These are phyloP conservation scores for Gentiana macrophylla DNA, from an alignment of 257 asterid species.

Conservation along the genomic window DNA sequence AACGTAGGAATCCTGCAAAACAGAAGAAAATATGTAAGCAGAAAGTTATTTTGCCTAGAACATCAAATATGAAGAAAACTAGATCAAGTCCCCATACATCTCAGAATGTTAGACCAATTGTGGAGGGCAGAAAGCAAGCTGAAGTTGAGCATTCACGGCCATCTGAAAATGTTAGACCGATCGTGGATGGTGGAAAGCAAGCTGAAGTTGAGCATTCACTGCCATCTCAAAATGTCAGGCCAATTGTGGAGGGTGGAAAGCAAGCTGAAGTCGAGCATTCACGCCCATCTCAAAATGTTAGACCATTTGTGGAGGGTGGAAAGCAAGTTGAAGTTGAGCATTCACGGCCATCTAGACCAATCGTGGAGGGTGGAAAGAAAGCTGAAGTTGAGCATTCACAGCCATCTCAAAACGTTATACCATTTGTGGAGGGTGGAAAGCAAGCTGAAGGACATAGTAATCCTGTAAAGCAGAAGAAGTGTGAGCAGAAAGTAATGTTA, in stretches of 20 bases:
- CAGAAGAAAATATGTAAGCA: conserved; percentile 16
- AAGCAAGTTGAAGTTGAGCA: too few species aligned
- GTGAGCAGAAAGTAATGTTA: conserved; percentile 7
- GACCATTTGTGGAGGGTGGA: conserved; percentile 5
- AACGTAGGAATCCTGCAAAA: conserved; percentile 15
- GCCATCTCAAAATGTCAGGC: too few species aligned
- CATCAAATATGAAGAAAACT: conserved; percentile 9
- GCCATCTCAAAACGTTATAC: too few species aligned
- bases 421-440: not conserved
- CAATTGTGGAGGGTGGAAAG: not conserved
- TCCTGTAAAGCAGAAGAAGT: conserved; percentile 14
- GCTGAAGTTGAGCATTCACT: not conserved
- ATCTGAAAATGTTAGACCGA: not conserved
- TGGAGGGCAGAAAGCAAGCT: conserved; percentile 11
- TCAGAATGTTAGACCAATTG: too few species aligned
- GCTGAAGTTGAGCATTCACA: too few species aligned
- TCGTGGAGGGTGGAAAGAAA: too few species aligned
- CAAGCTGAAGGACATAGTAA: conserved; percentile 7
- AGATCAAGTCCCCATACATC: conserved; percentile 9
- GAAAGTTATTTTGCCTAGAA: conserved; percentile 9
- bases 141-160: conserved; percentile 6
- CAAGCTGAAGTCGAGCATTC: not conserved
- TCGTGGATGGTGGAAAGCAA: conserved; percentile 1
- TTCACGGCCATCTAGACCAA: too few species aligned
- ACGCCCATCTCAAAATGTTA: conserved; percentile 17